Evolutionary conservation across 2,329 filamentous ascomycete genomes (phyloP).

Genomic region (Thelonectria discophora): DNA sequence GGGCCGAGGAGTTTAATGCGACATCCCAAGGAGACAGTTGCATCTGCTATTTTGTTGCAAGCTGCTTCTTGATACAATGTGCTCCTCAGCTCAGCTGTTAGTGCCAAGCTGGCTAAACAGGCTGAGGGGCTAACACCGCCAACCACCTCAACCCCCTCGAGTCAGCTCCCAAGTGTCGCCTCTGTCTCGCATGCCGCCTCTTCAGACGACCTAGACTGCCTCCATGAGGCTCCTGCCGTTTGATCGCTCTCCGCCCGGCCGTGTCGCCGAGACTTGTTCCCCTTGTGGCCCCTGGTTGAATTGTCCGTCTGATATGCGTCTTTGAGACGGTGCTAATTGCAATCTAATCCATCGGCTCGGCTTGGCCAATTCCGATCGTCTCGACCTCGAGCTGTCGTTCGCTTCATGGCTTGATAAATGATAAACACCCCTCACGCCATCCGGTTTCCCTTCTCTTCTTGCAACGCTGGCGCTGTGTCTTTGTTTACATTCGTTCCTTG

Average conservation of each 20-base stretch:
- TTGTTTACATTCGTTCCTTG: conserved; percentile 58
- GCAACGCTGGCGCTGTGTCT: conserved; percentile 59
- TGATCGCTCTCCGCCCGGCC: conserved; percentile 30
- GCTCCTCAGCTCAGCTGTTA: conserved; percentile 4
- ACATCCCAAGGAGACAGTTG: conserved; percentile 28
- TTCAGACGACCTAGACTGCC: conserved; percentile 29
- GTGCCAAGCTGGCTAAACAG: no score
- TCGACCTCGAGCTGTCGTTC: conserved; percentile 44
- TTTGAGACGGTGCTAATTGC: conserved; percentile 37
- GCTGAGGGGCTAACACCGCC: no score
- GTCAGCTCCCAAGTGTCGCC: conserved; percentile 19
- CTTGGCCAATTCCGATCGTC: conserved; percentile 41
- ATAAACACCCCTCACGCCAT: conserved; percentile 42
- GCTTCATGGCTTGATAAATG: conserved; percentile 44
- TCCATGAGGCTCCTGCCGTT: conserved; percentile 36
- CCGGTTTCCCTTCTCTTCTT: conserved; percentile 51
- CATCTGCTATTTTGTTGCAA: not conserved
- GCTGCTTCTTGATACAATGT: not conserved
- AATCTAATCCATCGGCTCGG: conserved; percentile 55
- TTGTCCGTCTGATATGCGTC: conserved; percentile 45
- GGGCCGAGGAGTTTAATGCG: conserved; percentile 30
- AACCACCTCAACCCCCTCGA: conserved; percentile 20
- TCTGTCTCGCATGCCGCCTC: conserved; percentile 36
- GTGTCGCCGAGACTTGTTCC: conserved; percentile 2
- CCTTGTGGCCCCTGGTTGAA: conserved; percentile 33